These are phyloP conservation scores for Botrytis medusae DNA, from an alignment of 2,329 filamentous ascomycete genomes.

Conservation along the genomic window DNA sequence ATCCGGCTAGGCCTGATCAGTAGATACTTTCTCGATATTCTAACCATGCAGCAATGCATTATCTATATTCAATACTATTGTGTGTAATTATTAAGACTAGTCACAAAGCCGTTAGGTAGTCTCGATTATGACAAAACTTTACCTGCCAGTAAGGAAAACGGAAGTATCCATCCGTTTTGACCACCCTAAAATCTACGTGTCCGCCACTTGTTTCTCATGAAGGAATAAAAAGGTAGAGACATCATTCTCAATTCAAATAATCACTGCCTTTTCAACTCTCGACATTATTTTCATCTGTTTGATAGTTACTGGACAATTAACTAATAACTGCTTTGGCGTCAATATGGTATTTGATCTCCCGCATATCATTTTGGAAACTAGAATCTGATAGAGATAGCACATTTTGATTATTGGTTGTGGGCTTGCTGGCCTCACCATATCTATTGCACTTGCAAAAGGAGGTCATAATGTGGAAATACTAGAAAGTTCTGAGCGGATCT, in stretches of 20 bases:
- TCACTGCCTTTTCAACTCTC: background rate
- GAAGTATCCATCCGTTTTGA: background rate
- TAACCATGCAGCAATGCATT: background rate
- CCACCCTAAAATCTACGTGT: background rate
- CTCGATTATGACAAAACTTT: background rate
- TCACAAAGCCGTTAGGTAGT: background rate
- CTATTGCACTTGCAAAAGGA: constrained; percentile 26
- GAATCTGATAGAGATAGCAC: constrained; percentile 23
- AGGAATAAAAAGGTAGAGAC: background rate
- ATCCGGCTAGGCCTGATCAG: background rate
- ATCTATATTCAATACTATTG: background rate
- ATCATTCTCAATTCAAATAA: background rate
- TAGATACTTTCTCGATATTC: background rate
- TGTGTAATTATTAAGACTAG: background rate
- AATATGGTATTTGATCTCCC: background rate
- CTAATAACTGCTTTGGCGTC: background rate
- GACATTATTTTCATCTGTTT: background rate
- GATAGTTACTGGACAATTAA: background rate
- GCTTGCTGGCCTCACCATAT: constrained; percentile 28
- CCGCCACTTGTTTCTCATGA: background rate
- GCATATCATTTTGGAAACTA: background rate
- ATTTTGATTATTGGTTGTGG: constrained; percentile 29
- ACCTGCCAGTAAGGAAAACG: background rate
- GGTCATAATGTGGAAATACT: constrained; percentile 24
- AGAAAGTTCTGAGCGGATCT: background rate